Conservation (phyloP, 2,329 filamentous ascomycete species). For the Blastomyces emzantsi region DNA sequence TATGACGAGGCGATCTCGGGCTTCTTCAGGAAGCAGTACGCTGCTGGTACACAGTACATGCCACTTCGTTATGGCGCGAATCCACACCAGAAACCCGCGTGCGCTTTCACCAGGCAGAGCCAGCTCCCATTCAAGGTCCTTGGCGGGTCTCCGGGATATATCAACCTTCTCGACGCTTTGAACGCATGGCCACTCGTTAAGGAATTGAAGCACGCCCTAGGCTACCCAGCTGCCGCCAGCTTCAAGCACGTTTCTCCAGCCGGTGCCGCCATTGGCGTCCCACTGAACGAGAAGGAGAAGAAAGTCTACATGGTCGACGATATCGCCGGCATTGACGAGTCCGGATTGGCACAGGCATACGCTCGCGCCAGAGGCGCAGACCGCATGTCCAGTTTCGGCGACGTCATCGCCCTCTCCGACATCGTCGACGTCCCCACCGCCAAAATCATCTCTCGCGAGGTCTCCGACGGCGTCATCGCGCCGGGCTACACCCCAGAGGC, state of each 20-base stretch:
- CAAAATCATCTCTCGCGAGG: slow-evolving; percentile 95
- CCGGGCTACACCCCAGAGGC: slow-evolving; percentile 78
- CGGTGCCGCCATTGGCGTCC: slow-evolving; percentile 86
- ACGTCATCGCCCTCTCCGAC: slow-evolving; percentile 88
- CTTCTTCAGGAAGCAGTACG: slow-evolving; percentile 97
- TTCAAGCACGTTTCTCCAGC: slow-evolving; percentile 99
- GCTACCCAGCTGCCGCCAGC: slow-evolving; percentile 82
- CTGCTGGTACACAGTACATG: slow-evolving; percentile 75
- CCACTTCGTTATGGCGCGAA: slow-evolving; percentile 91
- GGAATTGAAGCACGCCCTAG: slow-evolving; percentile 83
- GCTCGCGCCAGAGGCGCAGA: slow-evolving; percentile 91
- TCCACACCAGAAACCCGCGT: slow-evolving; percentile 94
- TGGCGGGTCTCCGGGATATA: slow-evolving; percentile 82
- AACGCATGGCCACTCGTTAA: slow-evolving; percentile 97
- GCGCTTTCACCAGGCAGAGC: slow-evolving; percentile 65
- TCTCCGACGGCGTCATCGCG: slow-evolving; percentile 93
- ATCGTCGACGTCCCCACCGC: slow-evolving; percentile 86
- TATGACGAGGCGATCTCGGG: slow-evolving; percentile 92
- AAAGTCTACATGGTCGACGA: slow-evolving; percentile 99
- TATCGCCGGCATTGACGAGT: slow-evolving; percentile 78
- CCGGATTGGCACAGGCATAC: slow-evolving; percentile 84
- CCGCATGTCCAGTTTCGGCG: slow-evolving; percentile 97
- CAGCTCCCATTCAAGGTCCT: slow-evolving; percentile 92
- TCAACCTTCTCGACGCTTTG: slow-evolving; percentile 91
- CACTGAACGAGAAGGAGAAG: slow-evolving; percentile 75